phyloP scores from a whole-genome alignment of 2,329 filamentous ascomycete genomes.

The Sporothrix euskadiensis region DNA sequence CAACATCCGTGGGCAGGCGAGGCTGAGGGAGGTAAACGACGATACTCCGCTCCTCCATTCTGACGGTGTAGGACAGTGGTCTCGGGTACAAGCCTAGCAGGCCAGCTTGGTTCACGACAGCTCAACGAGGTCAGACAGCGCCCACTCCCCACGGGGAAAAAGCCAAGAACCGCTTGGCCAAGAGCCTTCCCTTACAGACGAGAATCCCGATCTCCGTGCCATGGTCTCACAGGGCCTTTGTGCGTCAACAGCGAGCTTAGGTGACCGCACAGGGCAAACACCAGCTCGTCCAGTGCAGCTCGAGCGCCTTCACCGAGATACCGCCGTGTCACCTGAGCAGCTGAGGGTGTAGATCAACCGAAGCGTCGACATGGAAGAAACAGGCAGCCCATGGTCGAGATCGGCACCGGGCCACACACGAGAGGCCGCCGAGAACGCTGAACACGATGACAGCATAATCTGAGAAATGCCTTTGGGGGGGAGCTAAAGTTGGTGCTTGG shows the following conservation, averaged over 20 bases:
- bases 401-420: background rate
- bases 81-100: slow-evolving; percentile 33
- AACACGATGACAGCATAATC: slow-evolving; percentile 2
- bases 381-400: background rate
- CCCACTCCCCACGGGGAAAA: slow-evolving; percentile 20
- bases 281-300: slow-evolving; percentile 10
- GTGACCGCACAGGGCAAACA: background rate
- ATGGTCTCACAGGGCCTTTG: background rate
- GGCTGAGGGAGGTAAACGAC: slow-evolving; percentile 5
- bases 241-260: background rate
- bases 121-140: slow-evolving; percentile 24
- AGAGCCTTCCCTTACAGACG: background rate
- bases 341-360: slow-evolving; percentile 27
- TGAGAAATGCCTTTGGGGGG: background rate
- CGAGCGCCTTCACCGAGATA: slow-evolving; percentile 26
- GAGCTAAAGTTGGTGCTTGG: background rate
- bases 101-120: slow-evolving; percentile 28
- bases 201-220: background rate
- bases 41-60: slow-evolving; percentile 29
- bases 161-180: background rate
- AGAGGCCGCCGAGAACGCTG: background rate
- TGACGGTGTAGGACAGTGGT: slow-evolving; percentile 30
- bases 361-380: background rate
- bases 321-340: slow-evolving; percentile 30
- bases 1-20: background rate